These are phyloP conservation scores for Penicillium griseofulvum DNA, from an alignment of 2,329 filamentous ascomycete genomes.

Conservation along the genomic window DNA sequence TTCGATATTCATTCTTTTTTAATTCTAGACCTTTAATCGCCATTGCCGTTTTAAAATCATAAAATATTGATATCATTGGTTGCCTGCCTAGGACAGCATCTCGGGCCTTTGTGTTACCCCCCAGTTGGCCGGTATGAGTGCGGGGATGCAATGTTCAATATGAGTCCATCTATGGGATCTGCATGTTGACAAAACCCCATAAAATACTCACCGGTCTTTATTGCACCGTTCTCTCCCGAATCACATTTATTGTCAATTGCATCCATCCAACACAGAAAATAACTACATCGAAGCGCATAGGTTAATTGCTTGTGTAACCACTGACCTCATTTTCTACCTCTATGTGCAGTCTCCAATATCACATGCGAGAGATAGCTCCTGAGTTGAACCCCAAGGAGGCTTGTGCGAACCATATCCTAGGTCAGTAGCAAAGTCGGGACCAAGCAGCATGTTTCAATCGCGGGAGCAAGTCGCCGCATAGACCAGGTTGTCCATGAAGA, in stretches of 20 bases:
- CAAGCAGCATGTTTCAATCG: background rate
- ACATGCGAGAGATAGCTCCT: conserved; percentile 3
- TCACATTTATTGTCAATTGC: background rate
- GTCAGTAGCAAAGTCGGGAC: background rate
- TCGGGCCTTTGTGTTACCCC: conserved; percentile 2
- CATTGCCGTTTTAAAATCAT: conserved; percentile 1
- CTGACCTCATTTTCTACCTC: background rate
- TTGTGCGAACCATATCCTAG: background rate
- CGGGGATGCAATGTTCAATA: conserved; percentile 9
- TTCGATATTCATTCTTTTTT: background rate
- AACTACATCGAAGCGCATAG: background rate
- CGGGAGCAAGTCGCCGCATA: background rate
- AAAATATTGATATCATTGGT: background rate
- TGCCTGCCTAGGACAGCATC: background rate
- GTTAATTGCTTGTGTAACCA: conserved; percentile 1
- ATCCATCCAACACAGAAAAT: background rate
- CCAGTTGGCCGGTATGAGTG: background rate
- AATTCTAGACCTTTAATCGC: conserved; percentile 1
- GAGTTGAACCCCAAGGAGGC: background rate
- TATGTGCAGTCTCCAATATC: background rate
- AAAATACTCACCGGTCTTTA: conserved; percentile 16
- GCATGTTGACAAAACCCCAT: background rate
- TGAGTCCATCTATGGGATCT: conserved; percentile 9
- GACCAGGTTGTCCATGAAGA: background rate
- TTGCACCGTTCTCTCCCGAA: conserved; percentile 9